Evolutionary conservation across 805 yeast genomes (phyloP).

Genomic region (Cyberlindnera xylosilytica): DNA sequence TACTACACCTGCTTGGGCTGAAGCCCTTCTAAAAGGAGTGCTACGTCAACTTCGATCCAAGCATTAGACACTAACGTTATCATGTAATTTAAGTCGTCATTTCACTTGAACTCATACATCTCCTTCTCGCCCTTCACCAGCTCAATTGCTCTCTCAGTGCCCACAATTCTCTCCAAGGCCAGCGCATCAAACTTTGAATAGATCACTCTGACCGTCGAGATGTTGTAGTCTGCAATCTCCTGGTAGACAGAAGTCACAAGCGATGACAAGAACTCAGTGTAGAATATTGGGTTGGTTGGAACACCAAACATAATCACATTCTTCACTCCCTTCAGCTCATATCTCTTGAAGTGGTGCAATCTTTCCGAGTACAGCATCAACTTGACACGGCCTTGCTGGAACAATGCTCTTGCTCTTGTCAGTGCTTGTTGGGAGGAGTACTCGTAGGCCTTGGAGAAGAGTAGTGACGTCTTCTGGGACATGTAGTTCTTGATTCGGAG

Average conservation of each 20-base stretch:
- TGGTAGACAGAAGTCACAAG: constrained; percentile 57
- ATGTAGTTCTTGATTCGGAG: constrained; percentile 69
- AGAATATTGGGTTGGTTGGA: constrained; percentile 83
- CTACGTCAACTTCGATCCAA: too few species aligned
- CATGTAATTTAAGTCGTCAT: too few species aligned
- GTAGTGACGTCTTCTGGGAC: constrained; percentile 52
- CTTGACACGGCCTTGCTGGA: constrained; percentile 58
- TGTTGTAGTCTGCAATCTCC: constrained; percentile 51
- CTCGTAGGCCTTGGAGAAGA: constrained; percentile 77
- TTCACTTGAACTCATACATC: constrained; percentile 60
- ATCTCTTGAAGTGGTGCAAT: constrained; percentile 87
- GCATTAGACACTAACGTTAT: too few species aligned
- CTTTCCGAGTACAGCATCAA: constrained; percentile 90
- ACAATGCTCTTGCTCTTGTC: constrained; percentile 66
- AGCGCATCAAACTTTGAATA: constrained; percentile 80
- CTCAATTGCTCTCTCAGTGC: constrained; percentile 64
- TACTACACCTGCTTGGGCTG: too few species aligned
- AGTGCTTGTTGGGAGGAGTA: constrained; percentile 73
- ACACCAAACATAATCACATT: constrained; percentile 77
- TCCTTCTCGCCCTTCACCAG: constrained; percentile 71
- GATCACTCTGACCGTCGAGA: constrained; percentile 55
- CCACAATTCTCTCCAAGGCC: constrained; percentile 80
- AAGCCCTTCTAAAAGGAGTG: too few species aligned
- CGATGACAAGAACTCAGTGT: constrained; percentile 68
- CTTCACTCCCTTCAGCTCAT: constrained; percentile 79